These are phyloP conservation scores for Warburgia ugandensis DNA, from an alignment of 164 flowering plant species.

Conservation along the genomic window DNA sequence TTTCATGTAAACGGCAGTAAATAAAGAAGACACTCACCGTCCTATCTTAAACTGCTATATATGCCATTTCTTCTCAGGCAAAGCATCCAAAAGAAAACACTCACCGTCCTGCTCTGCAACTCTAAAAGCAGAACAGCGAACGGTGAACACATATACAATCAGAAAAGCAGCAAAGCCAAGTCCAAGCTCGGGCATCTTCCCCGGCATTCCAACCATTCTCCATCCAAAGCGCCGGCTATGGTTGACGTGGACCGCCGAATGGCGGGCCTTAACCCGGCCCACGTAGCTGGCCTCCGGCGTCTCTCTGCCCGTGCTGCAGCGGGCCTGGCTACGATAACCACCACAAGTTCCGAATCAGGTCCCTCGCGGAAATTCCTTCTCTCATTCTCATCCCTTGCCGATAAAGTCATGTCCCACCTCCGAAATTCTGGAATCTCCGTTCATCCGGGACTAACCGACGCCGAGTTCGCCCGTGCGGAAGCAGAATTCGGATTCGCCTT, in stretches of 20 bases:
- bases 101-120: background rate
- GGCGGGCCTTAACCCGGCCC: slow-evolving; percentile 72
- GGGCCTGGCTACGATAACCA: slow-evolving; percentile 16
- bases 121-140: background rate
- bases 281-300: slow-evolving; percentile 86
- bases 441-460: slow-evolving; percentile 63
- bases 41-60: background rate
- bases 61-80: slow-evolving; percentile 2
- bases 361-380: slow-evolving; percentile 50
- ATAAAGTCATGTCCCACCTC: slow-evolving; percentile 56
- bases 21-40: background rate
- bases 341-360: slow-evolving; percentile 17
- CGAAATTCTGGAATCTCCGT: slow-evolving; percentile 48
- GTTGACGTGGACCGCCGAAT: slow-evolving; percentile 94
- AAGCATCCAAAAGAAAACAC: background rate
- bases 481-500: slow-evolving; percentile 88
- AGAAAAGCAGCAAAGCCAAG: background rate
- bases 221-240: slow-evolving; percentile 36
- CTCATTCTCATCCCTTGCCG: slow-evolving; percentile 65
- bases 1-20: background rate
- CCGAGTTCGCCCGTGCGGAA: slow-evolving; percentile 73
- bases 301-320: slow-evolving; percentile 87
- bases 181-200: too few species aligned
- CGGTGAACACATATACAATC: background rate
- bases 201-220: too few species aligned